Base-by-base conservation (phyloP, 1,284 basidiomycete species). In the Ceratorhiza oryzae-sativae region DNA sequence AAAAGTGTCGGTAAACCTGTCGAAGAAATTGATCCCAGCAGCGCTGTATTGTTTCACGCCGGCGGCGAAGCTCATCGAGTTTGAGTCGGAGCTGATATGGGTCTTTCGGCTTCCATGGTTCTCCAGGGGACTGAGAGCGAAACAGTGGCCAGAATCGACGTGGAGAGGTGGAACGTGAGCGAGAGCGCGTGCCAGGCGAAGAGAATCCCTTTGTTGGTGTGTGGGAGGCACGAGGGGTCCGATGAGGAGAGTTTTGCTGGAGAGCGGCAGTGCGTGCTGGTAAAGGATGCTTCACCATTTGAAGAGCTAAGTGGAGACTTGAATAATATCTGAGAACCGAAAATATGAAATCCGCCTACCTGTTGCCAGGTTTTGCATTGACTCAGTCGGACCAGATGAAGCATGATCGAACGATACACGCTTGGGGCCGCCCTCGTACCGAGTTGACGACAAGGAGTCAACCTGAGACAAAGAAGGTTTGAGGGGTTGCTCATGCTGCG, bases 1-100 rank as follows among this genome's bases (percentile, higher is more conserved):
- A 85, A 39, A 87, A 74, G 76, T 86, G 83, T 45, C 90, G 83
- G 77, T 91, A 92, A 0, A 86, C 46, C 75, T 89, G 83, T 20
- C 88, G 82, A 0, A 88, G 86, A 3, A 90, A 75, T 0, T 84
- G 86, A 8, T 56, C 70, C 46, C 60, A 59, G 30, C 55, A 56
- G 10, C 65, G 61, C 4, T 74, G 89, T 30, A 86, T 1, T 79
- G 65, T 49, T 25, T 67, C 46, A 39, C 60, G 25, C 39, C 71
- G 42, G n/a, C 68, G 45, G 42, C 77, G 74, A 3, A 76, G 39
- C n/a, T 53, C 78, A 74, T 41, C 76, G 41, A 78, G 59, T 25
- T 79, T 79, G 9, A 79, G 74, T 18, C 79, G 82, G 25, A 80
- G 73, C 36, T 71, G 77, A 77, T 84, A 85, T 1, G 85, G 86